Evolutionary conservation across 1,139 yeast genomes (phyloP), one percentile per base, ranked within the genome.

Genomic region (Oligophagozyma castellii): DNA sequence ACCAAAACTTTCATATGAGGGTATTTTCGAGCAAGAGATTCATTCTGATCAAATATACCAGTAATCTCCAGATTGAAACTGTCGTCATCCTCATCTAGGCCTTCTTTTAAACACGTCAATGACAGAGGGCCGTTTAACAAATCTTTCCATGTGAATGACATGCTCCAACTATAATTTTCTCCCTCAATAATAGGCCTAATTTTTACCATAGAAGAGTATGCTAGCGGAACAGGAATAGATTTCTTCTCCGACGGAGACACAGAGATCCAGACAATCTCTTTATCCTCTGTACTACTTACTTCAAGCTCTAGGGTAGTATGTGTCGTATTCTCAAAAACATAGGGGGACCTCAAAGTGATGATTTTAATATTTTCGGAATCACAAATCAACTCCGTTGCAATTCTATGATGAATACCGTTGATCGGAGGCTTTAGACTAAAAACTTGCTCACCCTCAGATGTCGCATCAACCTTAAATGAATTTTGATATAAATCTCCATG

Each of bases 381-480:
- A 30, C 89, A 61, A 5, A 53, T 57, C 16, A 84, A 69, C 26
- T 79, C 84, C 42, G 92, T 75, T 1, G 75, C 65, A 8, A 92
- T 52, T 36, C 96, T 61, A 42, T 72, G 78, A 43, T 81, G 93
- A 16, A 77, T 70, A 3, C 71, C 70, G 33, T 67, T 46, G 0
- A 67, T 50, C 2, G 77, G 63, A 0, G 95, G 95, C 3, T 62
- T 51, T 35, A 89, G 56, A 48, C 71, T 67, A 40, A 74, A 71
- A 11, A 86, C 51, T 19, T 78, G 74, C 43, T 84, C 95, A 3
- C 96, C 95, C 46, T 83, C 95, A 10, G 76, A 68, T 4, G 78
- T 73, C 3, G 55, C 55, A 36, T 53, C 53, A 1, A 83, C 78
- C 0, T 86, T 67, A 5, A 92, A 59, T 1, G 64, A 59, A 4